Evolutionary conservation across 257 asterid species (phyloP), one percentile per base, ranked within the genome.

Genomic region (Cordia subcordata): DNA sequence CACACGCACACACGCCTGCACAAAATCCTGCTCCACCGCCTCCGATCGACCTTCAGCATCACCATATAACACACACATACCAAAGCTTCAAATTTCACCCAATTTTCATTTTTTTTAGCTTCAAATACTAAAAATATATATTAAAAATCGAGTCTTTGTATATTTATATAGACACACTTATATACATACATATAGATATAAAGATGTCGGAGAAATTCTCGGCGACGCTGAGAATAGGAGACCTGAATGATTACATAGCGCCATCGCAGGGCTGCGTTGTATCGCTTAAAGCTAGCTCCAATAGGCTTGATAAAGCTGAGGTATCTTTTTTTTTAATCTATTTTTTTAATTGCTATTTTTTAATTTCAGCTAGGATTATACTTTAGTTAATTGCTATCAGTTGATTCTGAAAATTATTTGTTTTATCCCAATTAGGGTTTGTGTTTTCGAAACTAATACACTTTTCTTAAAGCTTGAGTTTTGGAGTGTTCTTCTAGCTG

Each of bases 251-350:
- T 77, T 93, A 68, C 80, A 89, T 89, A 82, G 92, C 99, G 53
- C 99, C 99, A 1, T 85, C 99, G 0, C 97, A 93, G 66, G 99
- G 97, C 13, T 93, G 99, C 49, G 96, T 93, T 55, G 75, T 93
- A 68, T 78, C 83, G 45, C 75, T 78, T 11, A 78, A 74, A 53
- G 58, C 70, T 20, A 71, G 64, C 49, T 66, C 76, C n/a, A 61
- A 50, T 58, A 67, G 62, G 46, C 60, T 60, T 18, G 45, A 61
- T 22, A 82, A 85, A 75, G 58, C 82, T 18, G 90, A 83, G 99
- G 99, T 89, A 53, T 27, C 45, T 37, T 10, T 13, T 0, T 38
- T 37, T 18, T 23, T 64, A 13, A 49, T 14, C 16, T 58, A 57
- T 33, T 68, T 45, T 59, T 15, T 46, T 65, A 27, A 56, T 66